These are phyloP conservation scores for Aspergillus sp. DNA, from an alignment of 2,329 filamentous ascomycete genomes.

Conservation along the genomic window DNA sequence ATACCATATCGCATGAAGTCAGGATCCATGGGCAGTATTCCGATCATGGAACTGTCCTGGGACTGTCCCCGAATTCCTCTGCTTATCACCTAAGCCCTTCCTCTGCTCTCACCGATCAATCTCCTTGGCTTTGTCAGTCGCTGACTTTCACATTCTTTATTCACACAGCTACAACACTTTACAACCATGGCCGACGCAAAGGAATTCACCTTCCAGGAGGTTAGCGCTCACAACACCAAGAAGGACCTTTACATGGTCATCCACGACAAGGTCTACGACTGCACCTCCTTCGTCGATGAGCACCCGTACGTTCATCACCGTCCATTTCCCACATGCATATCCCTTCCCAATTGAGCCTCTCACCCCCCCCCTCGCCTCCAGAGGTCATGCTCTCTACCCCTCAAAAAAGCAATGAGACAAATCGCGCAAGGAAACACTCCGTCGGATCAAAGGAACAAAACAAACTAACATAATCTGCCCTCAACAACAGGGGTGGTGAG, in stretches of 20 bases:
- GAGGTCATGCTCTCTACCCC: too few species aligned
- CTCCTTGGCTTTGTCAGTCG: neutral
- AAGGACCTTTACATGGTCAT: constrained; percentile 89
- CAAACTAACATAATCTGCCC: constrained; percentile 2
- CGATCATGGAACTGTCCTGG: neutral
- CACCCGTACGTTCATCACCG: constrained; percentile 68
- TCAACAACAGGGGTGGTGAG: constrained; percentile 77
- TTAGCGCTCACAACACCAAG: constrained; percentile 85
- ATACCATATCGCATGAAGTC: neutral
- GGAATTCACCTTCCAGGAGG: constrained; percentile 74
- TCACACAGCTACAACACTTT: neutral
- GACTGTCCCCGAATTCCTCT: neutral
- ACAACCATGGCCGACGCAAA: constrained; percentile 56
- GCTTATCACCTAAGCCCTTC: neutral
- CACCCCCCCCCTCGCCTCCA: too few species aligned
- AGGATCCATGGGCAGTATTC: neutral
- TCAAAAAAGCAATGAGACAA: neutral
- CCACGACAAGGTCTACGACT: constrained; percentile 96
- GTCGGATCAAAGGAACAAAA: constrained; percentile 1
- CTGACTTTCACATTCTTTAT: neutral
- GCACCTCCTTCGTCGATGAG: constrained; percentile 89
- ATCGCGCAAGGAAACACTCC: neutral
- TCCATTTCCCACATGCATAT: too few species aligned
- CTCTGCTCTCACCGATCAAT: neutral
- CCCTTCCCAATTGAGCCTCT: constrained; percentile 3